Percentiles rank a stretch among this genome's conserved stretches.
These are phyloP conservation scores for Micromonas commoda DNA, from an alignment of 139 green algal species.

Conservation along the genomic window DNA sequence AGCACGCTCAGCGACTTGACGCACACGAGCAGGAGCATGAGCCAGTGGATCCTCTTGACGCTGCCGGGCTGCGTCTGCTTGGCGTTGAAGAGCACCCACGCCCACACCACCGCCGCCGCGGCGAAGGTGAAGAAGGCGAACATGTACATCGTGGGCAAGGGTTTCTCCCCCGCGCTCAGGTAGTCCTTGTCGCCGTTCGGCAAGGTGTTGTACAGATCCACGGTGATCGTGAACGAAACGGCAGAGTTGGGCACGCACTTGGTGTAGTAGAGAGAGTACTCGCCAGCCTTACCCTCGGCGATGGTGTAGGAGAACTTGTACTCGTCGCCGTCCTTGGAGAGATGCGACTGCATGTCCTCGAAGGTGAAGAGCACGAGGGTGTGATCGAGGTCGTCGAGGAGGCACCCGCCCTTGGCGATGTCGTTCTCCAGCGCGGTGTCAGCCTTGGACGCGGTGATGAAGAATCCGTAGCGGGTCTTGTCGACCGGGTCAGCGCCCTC, in stretches of 20 bases:
- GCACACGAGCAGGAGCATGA: constrained; percentile 81
- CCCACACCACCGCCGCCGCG: constrained; percentile 55
- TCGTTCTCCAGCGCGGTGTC: constrained; percentile 54
- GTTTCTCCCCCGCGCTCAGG: constrained; percentile 78
- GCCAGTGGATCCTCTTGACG: constrained; percentile 67
- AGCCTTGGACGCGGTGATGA: constrained; percentile 56
- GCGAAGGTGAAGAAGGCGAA: constrained; percentile 71
- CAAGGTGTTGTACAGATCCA: constrained; percentile 73
- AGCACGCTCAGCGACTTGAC: constrained; percentile 85
- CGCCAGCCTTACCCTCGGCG: constrained; percentile 32
- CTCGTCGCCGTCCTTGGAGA: constrained; percentile 31
- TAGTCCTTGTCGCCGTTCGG: constrained; percentile 63
- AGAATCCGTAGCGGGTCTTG: constrained; percentile 44
- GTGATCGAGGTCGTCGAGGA: constrained; percentile 50
- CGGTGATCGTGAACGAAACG: constrained; percentile 61
- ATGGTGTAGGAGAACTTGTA: constrained; percentile 29
- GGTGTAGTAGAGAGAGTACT: constrained; percentile 82
- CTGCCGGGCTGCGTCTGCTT: constrained; percentile 42
- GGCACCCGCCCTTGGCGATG: constrained; percentile 44
- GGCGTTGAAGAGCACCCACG: constrained; percentile 29
- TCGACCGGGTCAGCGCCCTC: constrained; percentile 12
- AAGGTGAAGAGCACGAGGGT: constrained; percentile 55
- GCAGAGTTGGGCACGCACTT: constrained; percentile 71
- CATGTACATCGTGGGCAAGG: constrained; percentile 79
- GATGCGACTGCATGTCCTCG: constrained; percentile 40